Conservation (phyloP, 805 yeast genomes). For the Wickerhamiella qilinensis region DNA sequence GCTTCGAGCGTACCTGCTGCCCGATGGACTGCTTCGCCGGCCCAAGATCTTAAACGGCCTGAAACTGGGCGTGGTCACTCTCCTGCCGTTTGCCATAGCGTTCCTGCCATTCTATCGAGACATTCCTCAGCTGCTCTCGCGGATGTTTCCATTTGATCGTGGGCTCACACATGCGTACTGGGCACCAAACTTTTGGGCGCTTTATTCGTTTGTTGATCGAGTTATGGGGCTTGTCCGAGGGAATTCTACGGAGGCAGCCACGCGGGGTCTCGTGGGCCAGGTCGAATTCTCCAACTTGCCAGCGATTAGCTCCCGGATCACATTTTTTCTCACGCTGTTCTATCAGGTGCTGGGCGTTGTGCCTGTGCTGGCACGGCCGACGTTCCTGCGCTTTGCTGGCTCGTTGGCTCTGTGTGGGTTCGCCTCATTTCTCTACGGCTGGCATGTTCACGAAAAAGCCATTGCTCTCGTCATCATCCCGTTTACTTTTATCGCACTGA, state of each 20-base stretch:
- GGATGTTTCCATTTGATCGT: slow-evolving; percentile 85
- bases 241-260: slow-evolving; percentile 29
- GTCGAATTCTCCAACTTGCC: slow-evolving; percentile 71
- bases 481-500: slow-evolving; percentile 54
- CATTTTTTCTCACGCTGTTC: slow-evolving; percentile 68
- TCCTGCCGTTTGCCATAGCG: slow-evolving; percentile 45
- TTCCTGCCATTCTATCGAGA: slow-evolving; percentile 67
- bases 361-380: slow-evolving; percentile 48
- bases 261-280: slow-evolving; percentile 87
- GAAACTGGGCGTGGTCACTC: slow-evolving; percentile 47
- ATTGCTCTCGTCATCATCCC: slow-evolving; percentile 82
- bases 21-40: slow-evolving; percentile 19
- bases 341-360: slow-evolving; percentile 65
- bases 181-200: slow-evolving; percentile 98
- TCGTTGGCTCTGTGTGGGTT: slow-evolving; percentile 78
- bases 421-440: slow-evolving; percentile 84
- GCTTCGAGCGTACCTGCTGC: slow-evolving; percentile 53
- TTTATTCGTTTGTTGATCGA: slow-evolving; percentile 73
- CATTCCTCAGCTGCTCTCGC: slow-evolving; percentile 42
- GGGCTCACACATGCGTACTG: slow-evolving; percentile 96
- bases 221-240: slow-evolving; percentile 26
- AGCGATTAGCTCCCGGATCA: slow-evolving; percentile 55
- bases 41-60: slow-evolving; percentile 41
- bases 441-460: slow-evolving; percentile 99
- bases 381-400: slow-evolving; percentile 64